A percentile compares a stretch with the other conserved stretches of the same genome.
Conservation (phyloP, 495 filamentous ascomycete genomes). For the Neurospora sp. region DNA sequence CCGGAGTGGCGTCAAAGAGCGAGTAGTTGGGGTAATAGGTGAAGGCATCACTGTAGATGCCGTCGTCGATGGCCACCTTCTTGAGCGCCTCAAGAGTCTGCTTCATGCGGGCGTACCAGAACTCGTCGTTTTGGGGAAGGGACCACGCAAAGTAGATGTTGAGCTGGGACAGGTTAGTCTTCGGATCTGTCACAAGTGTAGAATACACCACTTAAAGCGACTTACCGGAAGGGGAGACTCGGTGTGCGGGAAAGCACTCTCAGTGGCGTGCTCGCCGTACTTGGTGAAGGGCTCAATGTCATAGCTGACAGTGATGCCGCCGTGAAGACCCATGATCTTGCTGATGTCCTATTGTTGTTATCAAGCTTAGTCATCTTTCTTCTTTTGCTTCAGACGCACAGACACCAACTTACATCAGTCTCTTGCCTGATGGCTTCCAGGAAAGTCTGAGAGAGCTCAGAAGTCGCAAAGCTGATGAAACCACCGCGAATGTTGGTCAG, state of each 20-base stretch:
- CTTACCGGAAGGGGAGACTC: conserved; percentile 18
- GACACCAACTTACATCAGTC: conserved; percentile 1
- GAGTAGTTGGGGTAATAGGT: conserved; percentile 17
- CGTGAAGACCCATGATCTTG: background rate
- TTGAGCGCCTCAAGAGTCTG: conserved; percentile 6
- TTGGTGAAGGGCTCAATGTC: conserved; percentile 19
- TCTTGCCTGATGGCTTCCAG: conserved; percentile 10
- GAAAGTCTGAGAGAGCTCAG: conserved; percentile 6
- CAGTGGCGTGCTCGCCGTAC: conserved; percentile 14
- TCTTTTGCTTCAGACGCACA: background rate
- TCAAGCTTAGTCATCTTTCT: background rate
- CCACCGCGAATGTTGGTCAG: conserved; percentile 9
- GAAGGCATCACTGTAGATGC: conserved; percentile 11
- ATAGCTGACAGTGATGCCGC: conserved; percentile 8
- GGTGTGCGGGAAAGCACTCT: conserved; percentile 15
- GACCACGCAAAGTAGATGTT: conserved; percentile 17
- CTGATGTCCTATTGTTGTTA: conserved; percentile 1
- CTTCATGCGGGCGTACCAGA: conserved; percentile 11
- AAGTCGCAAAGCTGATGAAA: conserved; percentile 16
- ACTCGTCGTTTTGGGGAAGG: conserved; percentile 10
- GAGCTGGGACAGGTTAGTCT: conserved; percentile 8
- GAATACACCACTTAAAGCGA: background rate
- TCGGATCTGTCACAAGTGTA: background rate
- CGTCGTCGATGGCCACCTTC: conserved; percentile 10
- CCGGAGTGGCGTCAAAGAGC: background rate